phyloP scores from a whole-genome alignment of 1,284 basidiomycete genomes.

The Cutaneotrichosporon cavernicola region DNA sequence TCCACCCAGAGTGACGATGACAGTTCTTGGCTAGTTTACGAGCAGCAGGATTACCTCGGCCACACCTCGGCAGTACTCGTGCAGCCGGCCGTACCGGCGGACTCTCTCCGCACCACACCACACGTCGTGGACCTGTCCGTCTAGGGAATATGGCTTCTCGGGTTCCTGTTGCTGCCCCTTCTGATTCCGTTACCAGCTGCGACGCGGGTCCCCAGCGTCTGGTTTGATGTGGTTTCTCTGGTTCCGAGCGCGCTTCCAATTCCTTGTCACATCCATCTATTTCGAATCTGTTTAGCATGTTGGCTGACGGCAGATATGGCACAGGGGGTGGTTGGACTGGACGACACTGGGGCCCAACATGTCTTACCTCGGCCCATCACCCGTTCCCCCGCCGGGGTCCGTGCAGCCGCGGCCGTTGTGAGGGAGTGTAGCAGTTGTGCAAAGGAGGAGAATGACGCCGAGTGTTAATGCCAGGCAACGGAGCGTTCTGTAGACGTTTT shows the following conservation, averaged over 20 bases:
- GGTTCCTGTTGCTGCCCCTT: background rate
- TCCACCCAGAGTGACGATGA: no score
- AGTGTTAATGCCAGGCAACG: background rate
- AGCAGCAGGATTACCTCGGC: no score
- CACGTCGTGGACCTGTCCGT: no score
- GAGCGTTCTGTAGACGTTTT: background rate
- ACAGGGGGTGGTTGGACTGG: conserved; percentile 6
- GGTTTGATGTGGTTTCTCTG: no score
- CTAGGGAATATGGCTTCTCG: background rate
- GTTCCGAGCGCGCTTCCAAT: background rate
- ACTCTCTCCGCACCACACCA: no score
- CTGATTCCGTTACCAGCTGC: background rate
- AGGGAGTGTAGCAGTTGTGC: background rate
- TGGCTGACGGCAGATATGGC: conserved; percentile 13
- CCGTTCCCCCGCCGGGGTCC: background rate
- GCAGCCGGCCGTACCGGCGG: no score
- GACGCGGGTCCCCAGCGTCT: background rate
- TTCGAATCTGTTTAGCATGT: background rate
- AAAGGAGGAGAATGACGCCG: background rate
- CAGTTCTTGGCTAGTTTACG: no score
- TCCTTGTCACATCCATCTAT: background rate
- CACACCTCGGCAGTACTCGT: no score
- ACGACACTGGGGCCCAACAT: conserved; percentile 2
- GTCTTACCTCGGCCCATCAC: conserved; percentile 7
- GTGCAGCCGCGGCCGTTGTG: conserved; percentile 1